These are phyloP conservation scores for Fusarium sp. DNA, from an alignment of 2,329 filamentous ascomycete genomes.

Conservation along the genomic window DNA sequence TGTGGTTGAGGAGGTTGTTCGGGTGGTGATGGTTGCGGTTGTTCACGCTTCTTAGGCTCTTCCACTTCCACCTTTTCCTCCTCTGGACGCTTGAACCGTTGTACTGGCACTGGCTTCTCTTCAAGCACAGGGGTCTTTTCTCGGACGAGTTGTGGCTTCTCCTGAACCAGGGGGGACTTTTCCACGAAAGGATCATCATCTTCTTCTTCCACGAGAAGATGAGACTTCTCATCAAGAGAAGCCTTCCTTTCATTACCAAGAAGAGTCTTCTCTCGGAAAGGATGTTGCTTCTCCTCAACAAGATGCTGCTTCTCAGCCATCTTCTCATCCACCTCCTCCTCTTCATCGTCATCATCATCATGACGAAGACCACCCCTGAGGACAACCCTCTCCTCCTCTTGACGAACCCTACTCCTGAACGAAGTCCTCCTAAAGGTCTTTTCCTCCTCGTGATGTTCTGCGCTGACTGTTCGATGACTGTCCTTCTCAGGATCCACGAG, in stretches of 20 bases:
- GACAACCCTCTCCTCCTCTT: not conserved
- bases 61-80: not conserved
- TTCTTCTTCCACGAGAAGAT: not conserved
- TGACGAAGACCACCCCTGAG: conserved; percentile 2
- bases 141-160: not conserved
- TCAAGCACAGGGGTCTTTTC: conserved; percentile 21
- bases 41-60: conserved; percentile 4
- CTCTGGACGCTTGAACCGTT: not conserved
- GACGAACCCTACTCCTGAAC: not conserved
- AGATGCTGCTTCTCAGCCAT: conserved; percentile 23
- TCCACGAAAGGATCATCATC: not conserved
- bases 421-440: not conserved
- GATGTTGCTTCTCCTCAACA: conserved; percentile 6
- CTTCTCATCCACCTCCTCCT: conserved; percentile 7
- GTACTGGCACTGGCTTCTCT: not conserved
- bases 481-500: conserved; percentile 55
- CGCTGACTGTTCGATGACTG: conserved; percentile 25
- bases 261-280: conserved; percentile 11
- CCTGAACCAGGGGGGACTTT: conserved; percentile 4
- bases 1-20: conserved; percentile 5
- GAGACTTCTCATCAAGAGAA: not conserved
- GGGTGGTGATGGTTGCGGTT: conserved; percentile 9
- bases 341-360: conserved; percentile 1
- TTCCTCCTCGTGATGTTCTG: not conserved
- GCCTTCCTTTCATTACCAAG: not conserved